Evolutionary conservation across 805 yeast species (phyloP).

Genomic region (Pichia gijzeniarum): DNA sequence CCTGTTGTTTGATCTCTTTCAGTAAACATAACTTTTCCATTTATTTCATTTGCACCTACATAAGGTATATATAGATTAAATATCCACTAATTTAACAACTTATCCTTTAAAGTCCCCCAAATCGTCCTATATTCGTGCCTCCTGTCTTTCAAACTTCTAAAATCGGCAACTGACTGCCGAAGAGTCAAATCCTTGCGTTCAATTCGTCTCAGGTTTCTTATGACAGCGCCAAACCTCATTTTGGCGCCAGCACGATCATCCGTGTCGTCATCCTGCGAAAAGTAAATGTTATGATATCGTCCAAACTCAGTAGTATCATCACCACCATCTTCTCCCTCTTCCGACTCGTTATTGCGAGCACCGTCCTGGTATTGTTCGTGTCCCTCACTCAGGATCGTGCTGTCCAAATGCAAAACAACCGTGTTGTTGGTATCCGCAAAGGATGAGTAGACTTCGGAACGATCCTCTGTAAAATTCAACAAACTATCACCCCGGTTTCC

Average conservation of each 20-base stretch:
- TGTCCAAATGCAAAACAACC: not conserved
- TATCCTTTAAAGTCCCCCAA: constrained; percentile 2
- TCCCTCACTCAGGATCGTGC: not conserved
- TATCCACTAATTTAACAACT: no score
- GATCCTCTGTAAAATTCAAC: not conserved
- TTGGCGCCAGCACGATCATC: not conserved
- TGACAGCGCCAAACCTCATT: not conserved
- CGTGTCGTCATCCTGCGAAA: not conserved
- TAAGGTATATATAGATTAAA: not conserved
- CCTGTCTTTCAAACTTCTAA: not conserved
- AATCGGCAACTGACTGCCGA: constrained; percentile 9
- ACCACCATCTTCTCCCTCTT: not conserved
- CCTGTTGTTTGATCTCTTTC: constrained; percentile 1
- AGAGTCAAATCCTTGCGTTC: constrained; percentile 6
- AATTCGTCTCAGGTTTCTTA: not conserved
- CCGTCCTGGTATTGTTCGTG: no score
- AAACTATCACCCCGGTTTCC: not conserved
- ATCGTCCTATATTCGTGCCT: not conserved
- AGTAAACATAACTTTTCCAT: not conserved
- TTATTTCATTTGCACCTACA: not conserved
- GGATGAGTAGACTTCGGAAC: not conserved
- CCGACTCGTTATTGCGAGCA: no score
- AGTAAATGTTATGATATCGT: not conserved
- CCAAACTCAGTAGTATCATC: constrained; percentile 5
- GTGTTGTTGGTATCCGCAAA: not conserved